Conservation (phyloP, 345 rosid genomes). For the Microthlaspi erraticum region DNA sequence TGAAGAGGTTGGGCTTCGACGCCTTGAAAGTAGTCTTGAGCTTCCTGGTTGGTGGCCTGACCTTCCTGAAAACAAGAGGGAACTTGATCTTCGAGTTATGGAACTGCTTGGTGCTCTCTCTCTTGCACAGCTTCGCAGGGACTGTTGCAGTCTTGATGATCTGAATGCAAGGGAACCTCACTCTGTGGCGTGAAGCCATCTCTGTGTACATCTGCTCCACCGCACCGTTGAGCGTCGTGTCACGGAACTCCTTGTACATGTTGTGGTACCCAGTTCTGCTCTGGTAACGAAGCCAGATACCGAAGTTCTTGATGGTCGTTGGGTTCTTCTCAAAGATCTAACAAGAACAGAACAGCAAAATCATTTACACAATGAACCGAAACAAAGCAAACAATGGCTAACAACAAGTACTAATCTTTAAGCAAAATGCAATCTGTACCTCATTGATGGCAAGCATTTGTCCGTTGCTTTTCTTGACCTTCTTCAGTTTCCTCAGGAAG, state of each 20-base stretch:
- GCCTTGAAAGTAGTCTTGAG: slow-evolving; percentile 68
- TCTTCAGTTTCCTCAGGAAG: slow-evolving; percentile 55
- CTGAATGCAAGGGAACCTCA: slow-evolving; percentile 72
- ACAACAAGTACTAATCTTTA: background rate
- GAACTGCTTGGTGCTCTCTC: slow-evolving; percentile 70
- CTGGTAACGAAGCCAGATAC: slow-evolving; percentile 69
- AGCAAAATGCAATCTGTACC: slow-evolving; percentile 35
- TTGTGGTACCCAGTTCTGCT: slow-evolving; percentile 67
- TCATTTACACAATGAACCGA: background rate
- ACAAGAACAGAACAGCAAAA: background rate
- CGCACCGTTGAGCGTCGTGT: slow-evolving; percentile 63
- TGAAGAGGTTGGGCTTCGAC: slow-evolving; percentile 58
- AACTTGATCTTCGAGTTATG: slow-evolving; percentile 64
- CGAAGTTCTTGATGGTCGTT: slow-evolving; percentile 59
- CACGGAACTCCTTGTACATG: slow-evolving; percentile 64
- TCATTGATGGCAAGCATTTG: slow-evolving; percentile 63
- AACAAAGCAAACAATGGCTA: background rate
- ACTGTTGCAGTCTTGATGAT: slow-evolving; percentile 66
- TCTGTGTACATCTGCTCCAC: slow-evolving; percentile 75
- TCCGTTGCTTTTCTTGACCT: slow-evolving; percentile 62
- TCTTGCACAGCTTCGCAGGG: slow-evolving; percentile 57
- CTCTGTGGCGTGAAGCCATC: slow-evolving; percentile 75
- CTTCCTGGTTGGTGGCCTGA: slow-evolving; percentile 66
- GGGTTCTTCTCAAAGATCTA: slow-evolving; percentile 71
- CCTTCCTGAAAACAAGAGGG: slow-evolving; percentile 57